A percentile compares a stretch with the other conserved stretches of the same genome.
Conservation (phyloP, 1,284 basidiomycete genomes). For the Inonotus obliquus region DNA sequence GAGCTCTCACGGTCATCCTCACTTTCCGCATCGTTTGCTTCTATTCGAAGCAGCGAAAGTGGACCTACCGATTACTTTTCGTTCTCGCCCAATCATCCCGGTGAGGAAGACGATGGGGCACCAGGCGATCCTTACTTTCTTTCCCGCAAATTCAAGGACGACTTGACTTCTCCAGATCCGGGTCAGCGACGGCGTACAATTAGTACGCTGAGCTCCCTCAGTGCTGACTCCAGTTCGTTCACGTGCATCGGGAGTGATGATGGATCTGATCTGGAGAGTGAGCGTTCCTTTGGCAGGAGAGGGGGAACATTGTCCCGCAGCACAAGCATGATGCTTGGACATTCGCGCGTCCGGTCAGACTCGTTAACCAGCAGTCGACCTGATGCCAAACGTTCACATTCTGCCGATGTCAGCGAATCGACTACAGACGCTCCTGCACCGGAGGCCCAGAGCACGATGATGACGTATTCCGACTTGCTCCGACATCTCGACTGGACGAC, state of each 20-base stretch:
- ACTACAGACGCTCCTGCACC: constrained; percentile 20
- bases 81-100: background rate
- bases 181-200: constrained; percentile 13
- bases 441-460: constrained; percentile 23
- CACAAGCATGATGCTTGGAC: constrained; percentile 5
- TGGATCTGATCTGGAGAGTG: constrained; percentile 2
- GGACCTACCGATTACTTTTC: constrained; percentile 6
- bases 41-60: constrained; percentile 9
- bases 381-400: background rate
- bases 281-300: background rate
- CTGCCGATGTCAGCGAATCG: constrained; percentile 7
- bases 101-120: constrained; percentile 10
- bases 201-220: constrained; percentile 16
- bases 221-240: constrained; percentile 5
- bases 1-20: background rate
- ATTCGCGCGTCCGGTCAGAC: background rate
- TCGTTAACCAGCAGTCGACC: background rate
- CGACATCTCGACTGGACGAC: constrained; percentile 72
- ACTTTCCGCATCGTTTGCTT: constrained; percentile 12
- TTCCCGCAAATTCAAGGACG: constrained; percentile 15
- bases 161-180: constrained; percentile 12
- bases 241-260: constrained; percentile 10
- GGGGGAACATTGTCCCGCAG: constrained; percentile 3
- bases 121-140: constrained; percentile 17
- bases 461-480: constrained; percentile 43